A percentile compares a stretch with the other conserved stretches of the same genome.
Evolutionary conservation across 257 asterid genomes (phyloP).

Genomic region (Solanum sparsipilum): DNA sequence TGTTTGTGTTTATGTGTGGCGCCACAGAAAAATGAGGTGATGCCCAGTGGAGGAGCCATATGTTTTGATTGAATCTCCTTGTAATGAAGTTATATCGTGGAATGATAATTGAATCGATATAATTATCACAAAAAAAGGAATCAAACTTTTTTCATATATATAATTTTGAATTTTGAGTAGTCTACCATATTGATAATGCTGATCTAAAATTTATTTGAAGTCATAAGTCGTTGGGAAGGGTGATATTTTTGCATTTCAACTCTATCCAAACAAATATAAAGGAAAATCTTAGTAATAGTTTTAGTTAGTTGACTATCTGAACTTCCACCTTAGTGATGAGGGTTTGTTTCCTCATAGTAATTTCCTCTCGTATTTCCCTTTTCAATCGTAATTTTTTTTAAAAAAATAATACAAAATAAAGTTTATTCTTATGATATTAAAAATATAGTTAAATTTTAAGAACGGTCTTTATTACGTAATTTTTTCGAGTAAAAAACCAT

Average conservation of each 20-base stretch:
- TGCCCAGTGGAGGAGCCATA: not conserved
- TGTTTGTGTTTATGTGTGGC: not conserved
- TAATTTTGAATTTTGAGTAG: not conserved
- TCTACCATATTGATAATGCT: not conserved
- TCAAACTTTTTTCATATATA: not conserved
- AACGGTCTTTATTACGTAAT: no score
- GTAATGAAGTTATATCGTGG: not conserved
- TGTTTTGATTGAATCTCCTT: not conserved
- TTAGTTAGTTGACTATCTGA: not conserved
- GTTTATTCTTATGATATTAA: no score
- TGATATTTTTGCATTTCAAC: not conserved
- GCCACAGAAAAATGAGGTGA: not conserved
- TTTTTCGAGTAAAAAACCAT: not conserved
- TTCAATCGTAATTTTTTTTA: no score
- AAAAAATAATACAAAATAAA: no score
- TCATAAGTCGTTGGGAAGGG: not conserved
- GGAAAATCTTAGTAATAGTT: not conserved
- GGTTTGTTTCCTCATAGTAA: fast-evolving
- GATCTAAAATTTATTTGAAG: not conserved
- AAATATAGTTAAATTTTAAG: no score
- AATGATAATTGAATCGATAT: not conserved
- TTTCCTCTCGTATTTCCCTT: no score
- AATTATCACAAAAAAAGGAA: not conserved
- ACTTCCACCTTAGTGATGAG: no score
- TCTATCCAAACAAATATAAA: not conserved